phyloP scores from a whole-genome alignment of 179 eudicot genomes.

The Heliamphora pulchella region DNA sequence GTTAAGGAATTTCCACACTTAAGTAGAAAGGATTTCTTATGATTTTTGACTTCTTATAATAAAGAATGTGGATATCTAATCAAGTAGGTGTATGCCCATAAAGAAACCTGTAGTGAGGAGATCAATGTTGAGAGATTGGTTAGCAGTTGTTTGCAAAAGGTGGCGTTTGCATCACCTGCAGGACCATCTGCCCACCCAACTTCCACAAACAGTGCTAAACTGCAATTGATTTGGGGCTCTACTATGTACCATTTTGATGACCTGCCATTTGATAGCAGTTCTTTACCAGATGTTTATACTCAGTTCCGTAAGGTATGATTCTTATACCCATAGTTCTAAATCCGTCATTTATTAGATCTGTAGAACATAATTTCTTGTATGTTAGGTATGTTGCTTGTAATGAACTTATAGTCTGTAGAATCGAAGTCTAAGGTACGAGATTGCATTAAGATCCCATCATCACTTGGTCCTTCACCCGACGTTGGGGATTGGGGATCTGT shows the following conservation, averaged over 20 bases:
- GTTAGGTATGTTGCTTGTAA: background rate
- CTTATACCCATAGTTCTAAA: background rate
- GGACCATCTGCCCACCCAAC: conserved; percentile 20
- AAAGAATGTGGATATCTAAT: conserved; percentile 2
- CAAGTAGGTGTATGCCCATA: conserved; percentile 71
- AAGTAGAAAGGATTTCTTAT: background rate
- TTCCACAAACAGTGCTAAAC: conserved; percentile 23
- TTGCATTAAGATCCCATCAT: conserved; percentile 58
- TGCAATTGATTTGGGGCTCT: conserved; percentile 76
- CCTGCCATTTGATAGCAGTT: conserved; percentile 50
- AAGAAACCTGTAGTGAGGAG: conserved; percentile 97
- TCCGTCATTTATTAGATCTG: background rate
- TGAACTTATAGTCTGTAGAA: conserved; percentile 53
- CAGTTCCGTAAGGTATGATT: conserved; percentile 71
- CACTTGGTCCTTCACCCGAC: conserved; percentile 66
- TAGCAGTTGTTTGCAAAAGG: conserved; percentile 29
- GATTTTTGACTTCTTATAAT: conserved; percentile 5
- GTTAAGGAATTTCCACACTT: conserved; percentile 34
- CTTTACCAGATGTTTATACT: conserved; percentile 76
- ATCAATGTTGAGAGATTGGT: conserved; percentile 49
- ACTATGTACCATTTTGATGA: conserved; percentile 83
- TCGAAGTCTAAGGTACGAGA: conserved; percentile 57
- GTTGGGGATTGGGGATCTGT: conserved; percentile 72
- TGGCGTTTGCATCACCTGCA: conserved; percentile 21
- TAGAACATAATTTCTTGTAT: conserved; percentile 5